These are phyloP conservation scores for Pseudogymnoascus sp. DNA, from an alignment of 2,329 filamentous ascomycete genomes.

Conservation along the genomic window DNA sequence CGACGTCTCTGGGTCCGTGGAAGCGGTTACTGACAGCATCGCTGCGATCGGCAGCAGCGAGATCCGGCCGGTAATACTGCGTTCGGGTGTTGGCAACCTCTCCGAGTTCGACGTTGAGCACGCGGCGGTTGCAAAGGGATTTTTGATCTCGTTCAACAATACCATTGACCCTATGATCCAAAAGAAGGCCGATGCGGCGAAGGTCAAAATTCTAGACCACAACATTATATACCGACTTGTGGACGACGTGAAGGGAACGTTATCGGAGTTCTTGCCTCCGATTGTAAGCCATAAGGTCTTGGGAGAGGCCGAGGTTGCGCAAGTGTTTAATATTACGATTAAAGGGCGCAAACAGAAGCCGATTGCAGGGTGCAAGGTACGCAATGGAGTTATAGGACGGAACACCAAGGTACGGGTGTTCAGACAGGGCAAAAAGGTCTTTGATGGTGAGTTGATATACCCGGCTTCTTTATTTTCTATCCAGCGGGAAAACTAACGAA, in stretches of 20 bases:
- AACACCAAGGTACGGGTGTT: slow-evolving; percentile 63
- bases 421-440: slow-evolving; percentile 62
- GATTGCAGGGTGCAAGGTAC: slow-evolving; percentile 81
- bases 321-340: slow-evolving; percentile 77
- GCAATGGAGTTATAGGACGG: slow-evolving; percentile 67
- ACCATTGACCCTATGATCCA: slow-evolving; percentile 59
- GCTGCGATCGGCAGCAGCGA: slow-evolving; percentile 77
- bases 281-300: slow-evolving; percentile 61
- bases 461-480: slow-evolving; percentile 1
- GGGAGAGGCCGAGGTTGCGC: slow-evolving; percentile 80
- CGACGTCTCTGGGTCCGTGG: slow-evolving; percentile 88
- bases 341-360: slow-evolving; percentile 63
- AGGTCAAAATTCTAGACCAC: slow-evolving; percentile 74
- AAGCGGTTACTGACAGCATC: slow-evolving; percentile 76
- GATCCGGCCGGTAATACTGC: slow-evolving; percentile 68
- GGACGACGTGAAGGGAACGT: slow-evolving; percentile 60
- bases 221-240: slow-evolving; percentile 78
- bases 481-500: slow-evolving; percentile 11
- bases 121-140: slow-evolving; percentile 66
- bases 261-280: slow-evolving; percentile 65
- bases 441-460: slow-evolving; percentile 61
- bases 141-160: slow-evolving; percentile 83
- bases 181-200: slow-evolving; percentile 59
- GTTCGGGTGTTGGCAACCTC: slow-evolving; percentile 69
- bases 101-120: slow-evolving; percentile 85